Base-by-base conservation (phyloP, 78 protist species). In the Dictyostelium firmibasis region DNA sequence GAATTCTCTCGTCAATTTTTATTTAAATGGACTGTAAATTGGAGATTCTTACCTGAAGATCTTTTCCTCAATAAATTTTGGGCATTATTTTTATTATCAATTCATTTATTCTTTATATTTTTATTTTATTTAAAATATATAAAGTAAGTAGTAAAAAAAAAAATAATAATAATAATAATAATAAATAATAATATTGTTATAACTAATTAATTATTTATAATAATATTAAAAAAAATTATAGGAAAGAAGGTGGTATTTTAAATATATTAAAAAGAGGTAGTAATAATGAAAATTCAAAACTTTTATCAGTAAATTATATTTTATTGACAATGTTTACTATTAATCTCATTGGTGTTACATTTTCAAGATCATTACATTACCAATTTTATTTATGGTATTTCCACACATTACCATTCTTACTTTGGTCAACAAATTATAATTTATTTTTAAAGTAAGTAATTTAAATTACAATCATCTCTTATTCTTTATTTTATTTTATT, bases 361-460 rank as follows among this genome's bases (percentile, higher is more conserved):
- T 83, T 44, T 89, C 98, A 16, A 92, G 99, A 25, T 81, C 98
- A 60, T 86, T 98, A n/a, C 99, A 98, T 96, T 98, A 89, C 83
- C 99, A 98, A 79, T 98, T 98, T 92, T 98, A 98, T 88, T 7
- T 75, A n/a, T 92, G 96, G 99, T 98, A 98, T 87, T 97, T 85
- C 81, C 99, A 98, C 96, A 13, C 98, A 3, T 36, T 98, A 6
- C 98, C 98, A 1, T 69, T 62, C 9, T 95, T 98, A 13, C 83
- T 98, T 1, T 98, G 98, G 99, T 11, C 20, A 11, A 57, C 98
- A 50, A 57, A 31, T 7, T n/a, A 75, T 38, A 86, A 38, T 41
- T 9, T 57, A 27, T 20, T 81, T 10, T 20, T 87, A 72, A 86
- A 31, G 97, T 91, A 41, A 14, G 16, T 44, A 18, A 64, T 38